Percentiles rank a stretch among this genome's conserved stretches.
These are phyloP conservation scores for Mycena albidolilacea DNA, from an alignment of 768 basidiomycete species.

Conservation along the genomic window DNA sequence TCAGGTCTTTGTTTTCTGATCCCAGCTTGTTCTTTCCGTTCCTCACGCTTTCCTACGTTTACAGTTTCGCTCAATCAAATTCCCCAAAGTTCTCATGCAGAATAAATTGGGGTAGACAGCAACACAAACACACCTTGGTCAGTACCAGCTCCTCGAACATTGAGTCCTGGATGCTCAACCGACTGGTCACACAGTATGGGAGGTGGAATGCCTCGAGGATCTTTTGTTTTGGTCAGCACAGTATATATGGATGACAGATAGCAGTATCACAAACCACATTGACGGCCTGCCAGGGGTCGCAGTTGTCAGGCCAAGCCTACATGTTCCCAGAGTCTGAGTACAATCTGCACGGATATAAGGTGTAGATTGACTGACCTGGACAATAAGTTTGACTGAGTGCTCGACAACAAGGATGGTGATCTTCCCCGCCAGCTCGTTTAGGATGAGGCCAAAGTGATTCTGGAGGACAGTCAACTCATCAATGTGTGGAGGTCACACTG, in stretches of 20 bases:
- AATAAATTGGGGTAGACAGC: neutral
- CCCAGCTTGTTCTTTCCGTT: constrained; percentile 72
- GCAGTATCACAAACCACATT: constrained; percentile 53
- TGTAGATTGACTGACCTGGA: constrained; percentile 55
- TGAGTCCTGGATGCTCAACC: constrained; percentile 67
- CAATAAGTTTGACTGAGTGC: constrained; percentile 72
- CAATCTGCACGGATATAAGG: neutral
- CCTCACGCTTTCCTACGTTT: constrained; percentile 64
- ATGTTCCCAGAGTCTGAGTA: neutral
- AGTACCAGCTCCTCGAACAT: constrained; percentile 73
- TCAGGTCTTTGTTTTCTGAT: constrained; percentile 56
- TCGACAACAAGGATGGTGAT: constrained; percentile 78
- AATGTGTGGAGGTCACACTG: neutral
- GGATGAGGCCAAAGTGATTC: constrained; percentile 81
- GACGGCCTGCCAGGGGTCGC: constrained; percentile 61
- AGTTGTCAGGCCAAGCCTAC: constrained; percentile 66
- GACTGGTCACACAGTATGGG: constrained; percentile 72
- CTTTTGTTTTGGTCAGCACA: constrained; percentile 29
- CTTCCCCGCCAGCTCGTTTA: constrained; percentile 84
- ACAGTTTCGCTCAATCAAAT: no score
- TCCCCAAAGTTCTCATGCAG: no score
- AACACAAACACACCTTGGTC: constrained; percentile 63
- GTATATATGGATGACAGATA: neutral
- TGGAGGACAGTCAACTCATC: constrained; percentile 43
- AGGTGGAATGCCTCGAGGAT: constrained; percentile 80